These are phyloP conservation scores for Solanum bukasovii DNA, from an alignment of 257 asterid genomes.

Conservation along the genomic window DNA sequence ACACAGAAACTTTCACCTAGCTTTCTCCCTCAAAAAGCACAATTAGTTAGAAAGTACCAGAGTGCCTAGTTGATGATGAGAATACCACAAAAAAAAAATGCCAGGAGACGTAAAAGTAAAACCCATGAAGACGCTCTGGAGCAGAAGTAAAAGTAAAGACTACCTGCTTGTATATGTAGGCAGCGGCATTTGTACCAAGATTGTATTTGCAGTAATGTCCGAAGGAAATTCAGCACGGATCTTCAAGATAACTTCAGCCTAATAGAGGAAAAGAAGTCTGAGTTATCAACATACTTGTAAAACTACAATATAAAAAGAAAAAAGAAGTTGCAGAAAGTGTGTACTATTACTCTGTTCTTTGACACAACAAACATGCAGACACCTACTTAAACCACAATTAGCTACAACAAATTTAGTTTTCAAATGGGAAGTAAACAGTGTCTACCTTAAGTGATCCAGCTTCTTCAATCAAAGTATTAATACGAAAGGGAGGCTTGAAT, in stretches of 20 bases:
- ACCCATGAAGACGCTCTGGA: not conserved
- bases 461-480: constrained; percentile 87
- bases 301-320: not conserved
- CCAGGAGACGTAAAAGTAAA: not conserved
- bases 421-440: not conserved
- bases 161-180: constrained; percentile 91
- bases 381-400: not conserved
- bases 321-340: not conserved
- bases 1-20: not conserved
- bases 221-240: constrained; percentile 94
- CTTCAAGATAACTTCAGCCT: constrained; percentile 97
- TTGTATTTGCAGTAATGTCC: constrained; percentile 73
- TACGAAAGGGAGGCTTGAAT: constrained; percentile 94
- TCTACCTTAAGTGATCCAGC: constrained; percentile 83
- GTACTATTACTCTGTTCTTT: not conserved
- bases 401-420: not conserved
- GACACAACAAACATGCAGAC: not conserved
- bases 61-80: not conserved
- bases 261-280: constrained; percentile 13
- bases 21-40: not conserved
- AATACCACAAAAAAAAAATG: not conserved
- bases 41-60: not conserved
- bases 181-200: constrained; percentile 85
- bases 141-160: not conserved
- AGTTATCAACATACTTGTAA: constrained; percentile 7